phyloP scores from a whole-genome alignment of 2,329 filamentous ascomycete genomes.

The Neobulgaria alba region DNA sequence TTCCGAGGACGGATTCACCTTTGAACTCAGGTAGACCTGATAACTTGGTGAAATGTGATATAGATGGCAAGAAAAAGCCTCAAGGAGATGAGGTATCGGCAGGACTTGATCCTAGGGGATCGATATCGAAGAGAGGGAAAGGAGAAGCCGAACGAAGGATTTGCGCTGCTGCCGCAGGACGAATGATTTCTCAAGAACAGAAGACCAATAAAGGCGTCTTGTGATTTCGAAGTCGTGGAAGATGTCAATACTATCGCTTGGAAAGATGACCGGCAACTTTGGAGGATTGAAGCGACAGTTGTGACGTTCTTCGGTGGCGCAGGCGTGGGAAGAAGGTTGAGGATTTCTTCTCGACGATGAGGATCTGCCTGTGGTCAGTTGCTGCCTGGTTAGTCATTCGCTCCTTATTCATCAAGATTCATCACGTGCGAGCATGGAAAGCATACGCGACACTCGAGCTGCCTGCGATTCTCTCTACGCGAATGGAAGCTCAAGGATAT shows the following conservation, averaged over 20 bases:
- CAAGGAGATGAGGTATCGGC: not conserved
- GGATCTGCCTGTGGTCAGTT: not conserved
- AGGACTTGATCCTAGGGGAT: not conserved
- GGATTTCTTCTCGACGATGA: conserved; percentile 4
- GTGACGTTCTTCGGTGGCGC: conserved; percentile 25
- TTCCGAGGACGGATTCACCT: no score
- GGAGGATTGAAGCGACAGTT: conserved; percentile 26
- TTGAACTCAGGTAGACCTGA: no score
- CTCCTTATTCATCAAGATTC: not conserved
- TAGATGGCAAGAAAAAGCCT: not conserved
- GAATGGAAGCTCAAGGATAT: conserved; percentile 10
- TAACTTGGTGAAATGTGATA: no score
- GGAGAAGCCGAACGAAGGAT: conserved; percentile 2
- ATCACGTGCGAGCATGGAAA: not conserved
- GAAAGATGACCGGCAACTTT: conserved; percentile 32
- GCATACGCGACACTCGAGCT: not conserved
- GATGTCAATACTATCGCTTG: conserved; percentile 27
- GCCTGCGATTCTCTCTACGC: conserved; percentile 3
- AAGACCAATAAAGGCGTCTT: conserved; percentile 57
- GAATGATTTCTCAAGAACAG: conserved; percentile 25
- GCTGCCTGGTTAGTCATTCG: not conserved
- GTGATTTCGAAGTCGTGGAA: conserved; percentile 28
- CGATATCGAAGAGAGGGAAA: conserved; percentile 4
- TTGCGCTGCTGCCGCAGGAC: conserved; percentile 30
- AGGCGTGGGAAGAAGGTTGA: conserved; percentile 23